Conservation (phyloP, 495 filamentous ascomycete species). For the Staphylotrichum longicolle region DNA sequence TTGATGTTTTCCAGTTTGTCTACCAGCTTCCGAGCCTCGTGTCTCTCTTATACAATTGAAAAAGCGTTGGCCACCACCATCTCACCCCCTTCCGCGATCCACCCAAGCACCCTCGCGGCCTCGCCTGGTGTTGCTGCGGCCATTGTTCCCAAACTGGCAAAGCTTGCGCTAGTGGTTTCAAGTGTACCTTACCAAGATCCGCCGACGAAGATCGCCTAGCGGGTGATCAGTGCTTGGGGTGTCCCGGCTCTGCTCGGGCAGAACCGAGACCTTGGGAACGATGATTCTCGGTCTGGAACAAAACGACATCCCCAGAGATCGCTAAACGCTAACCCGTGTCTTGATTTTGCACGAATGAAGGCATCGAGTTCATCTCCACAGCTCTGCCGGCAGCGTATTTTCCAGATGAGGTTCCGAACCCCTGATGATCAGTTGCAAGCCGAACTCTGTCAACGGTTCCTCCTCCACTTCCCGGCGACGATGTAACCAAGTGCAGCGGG, state of each 20-base stretch:
- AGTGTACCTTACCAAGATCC: slow-evolving; percentile 1
- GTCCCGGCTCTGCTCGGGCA: not conserved
- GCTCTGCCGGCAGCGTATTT: too few species aligned
- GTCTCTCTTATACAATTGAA: too few species aligned
- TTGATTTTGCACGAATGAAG: not conserved
- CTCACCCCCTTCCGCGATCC: too few species aligned
- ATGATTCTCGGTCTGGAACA: not conserved
- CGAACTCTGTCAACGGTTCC: too few species aligned
- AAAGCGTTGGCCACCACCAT: too few species aligned
- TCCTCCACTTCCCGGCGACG: too few species aligned
- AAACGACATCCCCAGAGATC: too few species aligned
- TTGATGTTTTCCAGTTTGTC: not conserved
- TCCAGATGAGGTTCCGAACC: too few species aligned
- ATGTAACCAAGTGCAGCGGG: too few species aligned
- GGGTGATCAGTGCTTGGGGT: not conserved
- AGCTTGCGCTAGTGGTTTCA: slow-evolving; percentile 2
- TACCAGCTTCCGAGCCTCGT: too few species aligned
- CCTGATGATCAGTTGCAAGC: too few species aligned
- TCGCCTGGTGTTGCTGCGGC: not conserved
- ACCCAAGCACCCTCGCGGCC: not conserved
- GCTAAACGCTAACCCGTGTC: not conserved
- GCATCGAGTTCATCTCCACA: too few species aligned
- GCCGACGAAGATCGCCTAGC: not conserved
- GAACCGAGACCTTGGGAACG: not conserved
- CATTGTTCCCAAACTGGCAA: not conserved